phyloP scores from a whole-genome alignment of 2,329 filamentous ascomycete species.

The Penicillium sp. region DNA sequence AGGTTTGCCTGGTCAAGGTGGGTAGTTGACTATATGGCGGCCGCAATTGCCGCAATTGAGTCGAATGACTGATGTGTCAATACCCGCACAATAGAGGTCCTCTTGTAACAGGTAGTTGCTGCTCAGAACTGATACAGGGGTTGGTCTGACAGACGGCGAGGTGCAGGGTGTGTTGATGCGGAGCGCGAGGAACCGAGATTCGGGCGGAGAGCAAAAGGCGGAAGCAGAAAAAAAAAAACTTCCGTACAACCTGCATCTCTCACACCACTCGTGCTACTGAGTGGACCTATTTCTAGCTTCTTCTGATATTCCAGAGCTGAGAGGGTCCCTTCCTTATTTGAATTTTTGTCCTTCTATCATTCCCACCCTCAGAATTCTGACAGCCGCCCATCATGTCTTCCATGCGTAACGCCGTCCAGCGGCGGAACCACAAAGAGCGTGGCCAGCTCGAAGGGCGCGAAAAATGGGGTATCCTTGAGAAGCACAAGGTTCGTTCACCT shows the following conservation, averaged over 20 bases:
- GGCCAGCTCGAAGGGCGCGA: constrained; percentile 79
- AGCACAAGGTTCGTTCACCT: constrained; percentile 68
- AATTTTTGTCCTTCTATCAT: not conserved
- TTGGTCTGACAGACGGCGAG: not conserved
- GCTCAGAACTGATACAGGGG: not conserved
- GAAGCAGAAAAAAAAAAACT: constrained; percentile 28
- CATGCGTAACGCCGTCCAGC: constrained; percentile 63
- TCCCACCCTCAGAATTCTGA: not conserved
- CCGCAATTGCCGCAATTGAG: constrained; percentile 1
- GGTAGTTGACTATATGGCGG: not conserved
- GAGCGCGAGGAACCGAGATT: constrained; percentile 23
- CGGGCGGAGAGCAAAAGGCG: constrained; percentile 25
- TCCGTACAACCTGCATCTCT: constrained; percentile 15
- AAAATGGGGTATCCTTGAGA: constrained; percentile 89
- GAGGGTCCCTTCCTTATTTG: no score
- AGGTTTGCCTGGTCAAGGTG: constrained; percentile 7
- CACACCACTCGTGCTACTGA: constrained; percentile 7
- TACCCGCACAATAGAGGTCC: no score
- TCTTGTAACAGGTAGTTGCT: no score
- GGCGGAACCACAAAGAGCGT: constrained; percentile 85
- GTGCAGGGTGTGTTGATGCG: constrained; percentile 21
- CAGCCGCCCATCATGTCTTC: constrained; percentile 50
- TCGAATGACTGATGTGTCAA: no score
- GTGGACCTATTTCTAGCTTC: constrained; percentile 6
- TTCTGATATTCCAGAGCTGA: constrained; percentile 1